Base-by-base conservation (phyloP, 495 filamentous ascomycete species). In the Penicillium steckii region DNA sequence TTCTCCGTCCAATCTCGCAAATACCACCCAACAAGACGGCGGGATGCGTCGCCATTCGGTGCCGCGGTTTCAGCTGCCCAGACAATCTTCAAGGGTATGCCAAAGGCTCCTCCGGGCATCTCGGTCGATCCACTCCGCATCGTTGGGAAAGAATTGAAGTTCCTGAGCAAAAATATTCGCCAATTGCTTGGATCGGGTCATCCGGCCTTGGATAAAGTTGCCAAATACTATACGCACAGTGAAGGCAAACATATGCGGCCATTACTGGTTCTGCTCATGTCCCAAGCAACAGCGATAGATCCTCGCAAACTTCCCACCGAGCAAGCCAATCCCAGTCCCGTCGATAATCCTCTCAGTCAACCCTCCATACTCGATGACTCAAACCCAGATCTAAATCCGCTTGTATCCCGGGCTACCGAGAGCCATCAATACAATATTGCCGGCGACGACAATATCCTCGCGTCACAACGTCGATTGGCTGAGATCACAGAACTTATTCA, bases 401-500 rank as follows among this genome's bases (percentile, higher is more conserved):
- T 80, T 10, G 78, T 75, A 23, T 74, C 78, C 17, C 66, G 78
- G 23, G 65, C 78, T 32, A 58, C 71, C 56, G 82, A 85, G 41
- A 35, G 68, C 49, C 65, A 70, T 48, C 65, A 70, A 48, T 82
- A 80, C 52, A 61, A 70, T 55, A 66, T 71, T 21, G 48, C 72
- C 15, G 73, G 58, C 12, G 53, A 61, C 49, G 58, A 61, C 23
- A 61, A 61, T 24, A 61, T 61, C 24, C 83, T 97, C 17, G 91
- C 95, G 2, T 88, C 91, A n/a, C 93, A 61, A 5, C 88, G 90
- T 17, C 84, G 94, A 26, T 81, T 98, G 32, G 94, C 94, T 47
- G 94, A 98, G 69, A 98, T 98, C 68, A 94, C 94, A 13, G 94
- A 98, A 69, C 76, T 98, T 23, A 97, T 98, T 46, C 94, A 98